A percentile compares a stretch with the other conserved stretches of the same genome.
phyloP scores from a whole-genome alignment of 257 asterid species.

The Capsicum baccatum region DNA sequence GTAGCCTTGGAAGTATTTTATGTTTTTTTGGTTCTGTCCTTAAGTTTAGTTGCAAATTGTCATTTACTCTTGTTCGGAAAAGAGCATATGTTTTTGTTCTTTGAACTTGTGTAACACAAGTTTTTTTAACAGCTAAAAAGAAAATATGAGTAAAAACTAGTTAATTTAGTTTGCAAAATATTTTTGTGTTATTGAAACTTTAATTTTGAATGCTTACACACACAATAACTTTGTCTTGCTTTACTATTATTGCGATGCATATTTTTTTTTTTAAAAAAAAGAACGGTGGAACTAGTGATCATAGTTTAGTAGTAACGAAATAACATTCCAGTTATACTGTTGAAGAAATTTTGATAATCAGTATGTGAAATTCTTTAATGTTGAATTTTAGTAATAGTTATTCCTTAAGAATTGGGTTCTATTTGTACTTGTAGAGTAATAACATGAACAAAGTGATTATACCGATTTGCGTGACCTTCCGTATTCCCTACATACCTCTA shows the following conservation, averaged over 20 bases:
- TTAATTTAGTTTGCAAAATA: neutral
- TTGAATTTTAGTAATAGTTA: slow-evolving; percentile 9
- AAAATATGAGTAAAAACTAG: neutral
- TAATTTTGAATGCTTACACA: neutral
- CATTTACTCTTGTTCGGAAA: neutral
- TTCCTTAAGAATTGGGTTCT: slow-evolving; percentile 11
- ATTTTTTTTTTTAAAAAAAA: neutral
- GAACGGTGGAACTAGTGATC: neutral
- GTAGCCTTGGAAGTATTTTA: slow-evolving; percentile 17
- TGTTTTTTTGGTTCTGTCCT: neutral
- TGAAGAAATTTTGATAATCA: neutral
- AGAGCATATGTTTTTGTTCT: neutral
- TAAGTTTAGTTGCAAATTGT: neutral
- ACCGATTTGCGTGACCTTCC: neutral
- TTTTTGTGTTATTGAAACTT: neutral
- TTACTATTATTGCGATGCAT: neutral
- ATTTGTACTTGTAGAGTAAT: neutral
- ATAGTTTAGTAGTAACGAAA: neutral
- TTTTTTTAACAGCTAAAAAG: neutral
- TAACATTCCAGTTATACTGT: neutral
- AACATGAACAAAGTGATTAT: neutral
- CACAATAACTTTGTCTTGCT: neutral
- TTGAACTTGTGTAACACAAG: slow-evolving; percentile 1
- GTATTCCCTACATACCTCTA: neutral
- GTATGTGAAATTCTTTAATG: neutral